phyloP scores from a whole-genome alignment of 352 stramenopile genomes.

The Pythium folliculosum region DNA sequence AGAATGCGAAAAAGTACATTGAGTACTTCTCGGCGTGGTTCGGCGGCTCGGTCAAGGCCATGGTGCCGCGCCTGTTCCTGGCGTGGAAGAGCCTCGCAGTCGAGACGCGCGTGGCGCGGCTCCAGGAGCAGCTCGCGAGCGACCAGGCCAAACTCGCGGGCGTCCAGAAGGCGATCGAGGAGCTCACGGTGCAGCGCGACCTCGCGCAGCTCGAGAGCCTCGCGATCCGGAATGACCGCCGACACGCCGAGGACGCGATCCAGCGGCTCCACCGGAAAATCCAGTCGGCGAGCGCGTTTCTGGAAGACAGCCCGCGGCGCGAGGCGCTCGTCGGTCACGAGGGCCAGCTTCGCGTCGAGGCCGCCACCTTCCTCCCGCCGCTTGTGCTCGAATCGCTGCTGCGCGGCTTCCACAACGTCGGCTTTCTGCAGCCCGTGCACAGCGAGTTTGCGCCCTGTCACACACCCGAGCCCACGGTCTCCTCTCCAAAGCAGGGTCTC shows the following conservation, averaged over 20 bases:
- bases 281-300: conserved; percentile 51
- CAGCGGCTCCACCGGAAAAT: conserved; percentile 54
- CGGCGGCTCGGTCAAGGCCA: conserved; percentile 46
- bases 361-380: conserved; percentile 55
- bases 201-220: conserved; percentile 50
- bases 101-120: conserved; percentile 31
- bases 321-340: conserved; percentile 62
- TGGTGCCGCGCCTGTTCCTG: conserved; percentile 56
- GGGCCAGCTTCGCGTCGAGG: conserved; percentile 64
- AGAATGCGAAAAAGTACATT: conserved; percentile 78
- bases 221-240: conserved; percentile 58
- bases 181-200: conserved; percentile 52
- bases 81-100: conserved; percentile 49
- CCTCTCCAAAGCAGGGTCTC: background rate
- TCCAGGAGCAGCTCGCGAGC: conserved; percentile 40
- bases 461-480: background rate
- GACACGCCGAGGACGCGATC: conserved; percentile 55
- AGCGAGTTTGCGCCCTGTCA: conserved; percentile 18
- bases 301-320: conserved; percentile 49
- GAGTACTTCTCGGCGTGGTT: conserved; percentile 77
- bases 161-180: conserved; percentile 57
- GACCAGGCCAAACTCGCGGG: conserved; percentile 38
- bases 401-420: conserved; percentile 58
- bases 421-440: conserved; percentile 60
- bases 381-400: conserved; percentile 72